Conservation (phyloP, 768 basidiomycete species). For the Cystofilobasidium ferigula region DNA sequence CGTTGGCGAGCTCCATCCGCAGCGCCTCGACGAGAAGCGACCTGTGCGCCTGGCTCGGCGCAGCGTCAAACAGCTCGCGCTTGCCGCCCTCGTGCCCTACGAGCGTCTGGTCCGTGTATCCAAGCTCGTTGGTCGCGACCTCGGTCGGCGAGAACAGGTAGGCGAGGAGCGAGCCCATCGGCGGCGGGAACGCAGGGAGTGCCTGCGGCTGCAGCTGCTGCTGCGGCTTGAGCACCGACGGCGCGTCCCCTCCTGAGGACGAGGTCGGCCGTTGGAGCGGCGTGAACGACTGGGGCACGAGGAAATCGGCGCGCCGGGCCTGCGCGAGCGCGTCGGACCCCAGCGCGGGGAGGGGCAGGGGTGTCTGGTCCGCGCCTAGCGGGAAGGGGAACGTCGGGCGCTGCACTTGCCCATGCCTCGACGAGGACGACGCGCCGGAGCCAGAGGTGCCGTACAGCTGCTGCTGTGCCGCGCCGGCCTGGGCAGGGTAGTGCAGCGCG, state of each 20-base stretch:
- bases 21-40: conserved; percentile 62
- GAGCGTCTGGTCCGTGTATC: conserved; percentile 32
- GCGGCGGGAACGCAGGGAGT: not conserved
- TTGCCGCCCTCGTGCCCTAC: conserved; percentile 25
- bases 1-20: conserved; percentile 79
- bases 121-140: conserved; percentile 29
- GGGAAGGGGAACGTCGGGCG: too few relatives aligned
- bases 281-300: too few relatives aligned
- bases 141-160: conserved; percentile 35
- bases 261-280: too few relatives aligned
- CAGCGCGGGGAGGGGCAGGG: too few relatives aligned
- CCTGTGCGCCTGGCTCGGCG: conserved; percentile 52
- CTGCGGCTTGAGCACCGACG: not conserved
- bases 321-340: too few relatives aligned
- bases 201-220: not conserved
- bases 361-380: too few relatives aligned
- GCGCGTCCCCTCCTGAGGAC: not conserved
- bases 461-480: not conserved
- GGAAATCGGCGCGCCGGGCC: too few relatives aligned
- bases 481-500: not conserved
- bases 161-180: conserved; percentile 29
- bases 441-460: too few relatives aligned
- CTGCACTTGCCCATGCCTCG: too few relatives aligned
- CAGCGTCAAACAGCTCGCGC: conserved; percentile 29
- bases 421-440: too few relatives aligned